Base-by-base conservation (phyloP, 352 stramenopile species). In the Phytophthora uliginosa region DNA sequence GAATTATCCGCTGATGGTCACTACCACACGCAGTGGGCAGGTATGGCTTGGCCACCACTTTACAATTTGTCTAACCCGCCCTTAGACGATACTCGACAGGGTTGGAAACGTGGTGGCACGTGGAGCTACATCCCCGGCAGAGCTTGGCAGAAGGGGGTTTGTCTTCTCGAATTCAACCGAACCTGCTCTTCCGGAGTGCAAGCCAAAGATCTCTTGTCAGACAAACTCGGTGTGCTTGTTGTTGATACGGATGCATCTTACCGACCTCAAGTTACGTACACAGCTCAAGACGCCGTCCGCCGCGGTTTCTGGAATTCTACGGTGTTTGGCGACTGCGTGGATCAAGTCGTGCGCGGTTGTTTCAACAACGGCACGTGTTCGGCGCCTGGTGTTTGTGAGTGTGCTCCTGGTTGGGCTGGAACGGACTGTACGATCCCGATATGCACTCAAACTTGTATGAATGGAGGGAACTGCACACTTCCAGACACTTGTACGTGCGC, bases 331-430 rank as follows among this genome's bases (percentile, higher is more conserved):
- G 73, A 82, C 7, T 99, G 97, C 77, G 84, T 99, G 2, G 97
- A 99, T 74, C 72, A 86, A 18, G 97, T 99, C 13, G 50, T 98
- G 10, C 85, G 89, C 56, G 97, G 97, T 6, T 99, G 97, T 82
- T 98, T 92, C 74, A 99, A 99, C 78, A 98, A 99, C 67, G 95
- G 95, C n/a, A 98, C 94, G 8, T 99, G 96, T 70, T 80, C 96
- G 2, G 93, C 89, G 4, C 95, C 95, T 2, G 78, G 91, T 58
- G 94, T 85, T 28, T 98, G 95, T 59, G 59, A 61, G 3, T 98
- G 95, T 63, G 85, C 88, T 9, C 3, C 55, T 9, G 93, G 93
- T 0, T 98, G 93, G 92, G 77, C 74, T 7, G 93, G 93, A 13
- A 57, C 53, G 7, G 90, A 98, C 73, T 98, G 93, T 61, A 90